A percentile compares a stretch with the other conserved stretches of the same genome.
Conservation (phyloP, 2,329 filamentous ascomycete genomes). For the Cordyceps farinosa region DNA sequence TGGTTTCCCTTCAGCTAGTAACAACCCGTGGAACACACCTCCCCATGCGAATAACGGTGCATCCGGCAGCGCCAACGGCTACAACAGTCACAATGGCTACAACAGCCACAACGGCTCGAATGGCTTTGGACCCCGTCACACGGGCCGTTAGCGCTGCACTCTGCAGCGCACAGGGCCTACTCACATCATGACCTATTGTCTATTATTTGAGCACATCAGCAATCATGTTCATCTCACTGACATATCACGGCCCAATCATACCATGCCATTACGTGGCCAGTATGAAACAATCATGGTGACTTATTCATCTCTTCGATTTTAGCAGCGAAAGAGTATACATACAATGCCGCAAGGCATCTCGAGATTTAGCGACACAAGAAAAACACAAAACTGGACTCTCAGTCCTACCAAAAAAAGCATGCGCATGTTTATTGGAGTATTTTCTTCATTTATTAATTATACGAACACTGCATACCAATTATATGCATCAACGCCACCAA, state of each 20-base stretch:
- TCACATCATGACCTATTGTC: not conserved
- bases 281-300: conserved; percentile 3
- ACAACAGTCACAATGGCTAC: not conserved
- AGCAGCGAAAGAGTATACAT: not conserved
- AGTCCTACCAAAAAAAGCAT: conserved; percentile 1
- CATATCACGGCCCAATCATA: conserved; percentile 4
- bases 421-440: not conserved
- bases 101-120: not conserved
- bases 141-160: conserved; percentile 15
- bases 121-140: conserved; percentile 13
- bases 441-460: not conserved
- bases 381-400: not conserved
- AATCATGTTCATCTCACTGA: not conserved
- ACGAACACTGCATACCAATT: not conserved
- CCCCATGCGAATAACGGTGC: conserved; percentile 22
- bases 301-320: not conserved
- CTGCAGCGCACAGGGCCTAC: not conserved
- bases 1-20: conserved; percentile 22
- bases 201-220: not conserved
- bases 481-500: not conserved
- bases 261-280: not conserved
- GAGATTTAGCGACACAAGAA: not conserved
- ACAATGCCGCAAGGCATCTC: not conserved
- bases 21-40: conserved; percentile 26
- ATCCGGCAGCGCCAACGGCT: not conserved